Evolutionary conservation across 192 early-diverging fungal species (phyloP).

Genomic region (Backusella liffmaniae): DNA sequence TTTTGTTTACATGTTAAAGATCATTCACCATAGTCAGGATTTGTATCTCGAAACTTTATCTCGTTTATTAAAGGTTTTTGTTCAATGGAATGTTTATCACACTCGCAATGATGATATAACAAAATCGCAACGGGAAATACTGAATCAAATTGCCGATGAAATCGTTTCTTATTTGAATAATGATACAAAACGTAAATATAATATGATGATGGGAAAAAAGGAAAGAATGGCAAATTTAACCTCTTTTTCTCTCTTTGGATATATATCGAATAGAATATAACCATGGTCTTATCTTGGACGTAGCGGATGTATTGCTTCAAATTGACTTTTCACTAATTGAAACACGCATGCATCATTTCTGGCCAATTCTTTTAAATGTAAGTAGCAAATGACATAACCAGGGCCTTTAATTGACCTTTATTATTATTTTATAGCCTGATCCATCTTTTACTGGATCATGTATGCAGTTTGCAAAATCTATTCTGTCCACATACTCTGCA

Average conservation of each 20-base stretch:
- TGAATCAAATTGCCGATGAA: conserved; percentile 7
- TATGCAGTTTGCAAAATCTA: conserved; percentile 11
- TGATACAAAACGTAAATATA: background rate
- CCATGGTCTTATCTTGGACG: conserved; percentile 18
- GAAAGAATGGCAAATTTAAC: background rate
- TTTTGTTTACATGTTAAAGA: conserved; percentile 16
- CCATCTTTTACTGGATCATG: conserved; percentile 4
- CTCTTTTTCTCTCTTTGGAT: too few relatives aligned
- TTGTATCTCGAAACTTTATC: conserved; percentile 5
- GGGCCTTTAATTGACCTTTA: background rate
- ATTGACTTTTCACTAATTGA: conserved; percentile 31
- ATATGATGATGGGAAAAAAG: background rate
- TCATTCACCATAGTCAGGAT: background rate
- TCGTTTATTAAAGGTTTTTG: conserved; percentile 13
- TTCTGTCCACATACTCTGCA: conserved; percentile 23
- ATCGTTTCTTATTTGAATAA: conserved; percentile 8
- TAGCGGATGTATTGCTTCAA: conserved; percentile 18
- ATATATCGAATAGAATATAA: background rate
- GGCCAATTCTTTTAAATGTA: conserved; percentile 31
- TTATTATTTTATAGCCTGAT: conserved; percentile 8
- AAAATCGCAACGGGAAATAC: conserved; percentile 8
- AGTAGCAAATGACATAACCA: background rate
- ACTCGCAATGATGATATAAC: conserved; percentile 25
- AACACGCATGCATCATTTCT: conserved; percentile 20
- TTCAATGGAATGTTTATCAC: conserved; percentile 24